phyloP scores from a whole-genome alignment of 2,329 filamentous ascomycete genomes.

The Phialemoniopsis sp. region DNA sequence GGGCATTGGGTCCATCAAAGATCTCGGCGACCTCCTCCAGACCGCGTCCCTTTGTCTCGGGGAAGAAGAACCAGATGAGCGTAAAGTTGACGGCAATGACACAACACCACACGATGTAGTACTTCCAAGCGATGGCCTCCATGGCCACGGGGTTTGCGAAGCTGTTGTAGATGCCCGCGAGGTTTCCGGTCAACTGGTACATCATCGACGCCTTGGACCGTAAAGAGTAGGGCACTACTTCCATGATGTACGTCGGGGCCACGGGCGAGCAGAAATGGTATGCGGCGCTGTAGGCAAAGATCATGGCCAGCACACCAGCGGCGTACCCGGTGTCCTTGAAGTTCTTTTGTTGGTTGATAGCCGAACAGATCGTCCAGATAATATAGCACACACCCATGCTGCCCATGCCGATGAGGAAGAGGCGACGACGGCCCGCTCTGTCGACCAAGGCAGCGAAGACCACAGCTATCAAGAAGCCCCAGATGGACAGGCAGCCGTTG shows the following conservation, averaged over 20 bases:
- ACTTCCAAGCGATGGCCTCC: slow-evolving; percentile 32
- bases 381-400: slow-evolving; percentile 33
- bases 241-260: slow-evolving; percentile 22
- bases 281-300: slow-evolving; percentile 9
- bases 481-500: slow-evolving; percentile 19
- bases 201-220: slow-evolving; percentile 16
- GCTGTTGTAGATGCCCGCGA: slow-evolving; percentile 27
- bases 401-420: slow-evolving; percentile 21
- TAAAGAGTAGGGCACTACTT: slow-evolving; percentile 9
- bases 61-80: slow-evolving; percentile 35
- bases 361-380: slow-evolving; percentile 24
- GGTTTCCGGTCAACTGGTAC: slow-evolving; percentile 19
- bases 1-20: slow-evolving; percentile 23
- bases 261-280: slow-evolving; percentile 33
- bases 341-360: slow-evolving; percentile 15
- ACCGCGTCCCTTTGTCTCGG: slow-evolving; percentile 32
- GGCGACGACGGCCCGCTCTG: slow-evolving; percentile 15
- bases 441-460: slow-evolving; percentile 19
- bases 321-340: slow-evolving; percentile 11
- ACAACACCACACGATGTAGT: slow-evolving; percentile 33
- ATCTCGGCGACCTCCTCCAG: slow-evolving; percentile 36
- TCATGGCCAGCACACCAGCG: slow-evolving; percentile 15
- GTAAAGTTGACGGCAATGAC: slow-evolving; percentile 31
- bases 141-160: slow-evolving; percentile 42
- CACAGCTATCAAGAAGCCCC: slow-evolving; percentile 17